Conservation (phyloP, 345 rosid genomes). For the Citrus inodora region DNA sequence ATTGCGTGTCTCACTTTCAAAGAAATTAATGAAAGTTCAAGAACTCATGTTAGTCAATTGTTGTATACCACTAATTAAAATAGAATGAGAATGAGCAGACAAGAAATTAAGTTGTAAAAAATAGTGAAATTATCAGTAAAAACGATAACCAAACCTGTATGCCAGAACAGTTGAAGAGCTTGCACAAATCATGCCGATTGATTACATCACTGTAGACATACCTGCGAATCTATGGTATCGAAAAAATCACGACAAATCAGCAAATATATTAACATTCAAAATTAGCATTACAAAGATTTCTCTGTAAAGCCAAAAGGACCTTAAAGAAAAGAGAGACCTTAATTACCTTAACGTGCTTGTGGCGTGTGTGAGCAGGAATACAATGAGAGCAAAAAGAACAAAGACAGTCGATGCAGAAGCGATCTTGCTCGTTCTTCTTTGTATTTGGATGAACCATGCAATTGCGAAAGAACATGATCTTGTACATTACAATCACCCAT, state of each 20-base stretch:
- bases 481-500: constrained; percentile 30
- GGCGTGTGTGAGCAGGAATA: constrained; percentile 17
- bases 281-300: not conserved
- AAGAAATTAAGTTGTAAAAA: no score
- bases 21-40: no score
- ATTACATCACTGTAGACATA: constrained; percentile 34
- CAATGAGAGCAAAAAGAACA: constrained; percentile 25
- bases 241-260: no score
- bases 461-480: constrained; percentile 20
- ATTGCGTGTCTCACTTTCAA: no score
- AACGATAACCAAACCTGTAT: constrained; percentile 17
- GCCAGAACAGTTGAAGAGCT: constrained; percentile 34
- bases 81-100: no score
- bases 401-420: constrained; percentile 32
- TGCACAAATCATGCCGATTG: constrained; percentile 31
- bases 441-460: constrained; percentile 12
- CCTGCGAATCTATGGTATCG: constrained; percentile 26
- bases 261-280: no score
- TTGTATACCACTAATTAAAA: no score
- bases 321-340: not conserved
- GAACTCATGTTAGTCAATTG: no score
- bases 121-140: not conserved
- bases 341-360: constrained; percentile 18
- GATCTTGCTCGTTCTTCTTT: constrained; percentile 31
- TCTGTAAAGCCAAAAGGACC: not conserved